phyloP scores from a whole-genome alignment of 1,284 basidiomycete species.

The Pseudozyma tsukubaensis region DNA sequence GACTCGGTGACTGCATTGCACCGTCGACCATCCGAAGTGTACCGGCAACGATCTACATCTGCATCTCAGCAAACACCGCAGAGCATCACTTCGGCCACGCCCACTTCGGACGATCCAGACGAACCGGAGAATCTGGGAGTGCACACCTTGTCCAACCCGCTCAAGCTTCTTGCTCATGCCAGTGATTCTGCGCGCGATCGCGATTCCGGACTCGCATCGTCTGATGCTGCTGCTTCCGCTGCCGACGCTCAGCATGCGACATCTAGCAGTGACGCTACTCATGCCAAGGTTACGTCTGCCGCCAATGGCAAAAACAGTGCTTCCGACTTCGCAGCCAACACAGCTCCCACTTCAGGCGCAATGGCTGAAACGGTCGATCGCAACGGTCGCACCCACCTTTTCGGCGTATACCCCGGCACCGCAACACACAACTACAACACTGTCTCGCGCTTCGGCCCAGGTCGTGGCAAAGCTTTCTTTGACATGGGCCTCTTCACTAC shows the following conservation, averaged over 20 bases:
- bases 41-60: constrained; percentile 28
- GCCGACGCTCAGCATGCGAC: background rate
- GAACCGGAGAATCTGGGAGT: constrained; percentile 50
- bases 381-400: constrained; percentile 18
- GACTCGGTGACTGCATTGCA: background rate
- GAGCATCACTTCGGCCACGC: constrained; percentile 42
- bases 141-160: constrained; percentile 48
- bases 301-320: background rate
- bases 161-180: constrained; percentile 48
- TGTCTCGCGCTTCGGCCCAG: constrained; percentile 40
- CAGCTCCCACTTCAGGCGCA: background rate
- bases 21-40: constrained; percentile 17
- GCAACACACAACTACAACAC: constrained; percentile 24
- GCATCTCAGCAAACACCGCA: constrained; percentile 29
- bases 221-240: constrained; percentile 3
- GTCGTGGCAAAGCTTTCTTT: constrained; percentile 48
- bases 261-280: background rate
- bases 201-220: constrained; percentile 23
- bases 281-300: background rate
- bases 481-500: constrained; percentile 44
- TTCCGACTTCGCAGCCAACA: background rate
- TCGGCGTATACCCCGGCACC: constrained; percentile 24
- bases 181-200: constrained; percentile 47
- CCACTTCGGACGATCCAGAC: constrained; percentile 42
- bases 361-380: constrained; percentile 3